Evolutionary conservation across 1,284 basidiomycete genomes (phyloP).

Genomic region (Singerocomus inundabilis): DNA sequence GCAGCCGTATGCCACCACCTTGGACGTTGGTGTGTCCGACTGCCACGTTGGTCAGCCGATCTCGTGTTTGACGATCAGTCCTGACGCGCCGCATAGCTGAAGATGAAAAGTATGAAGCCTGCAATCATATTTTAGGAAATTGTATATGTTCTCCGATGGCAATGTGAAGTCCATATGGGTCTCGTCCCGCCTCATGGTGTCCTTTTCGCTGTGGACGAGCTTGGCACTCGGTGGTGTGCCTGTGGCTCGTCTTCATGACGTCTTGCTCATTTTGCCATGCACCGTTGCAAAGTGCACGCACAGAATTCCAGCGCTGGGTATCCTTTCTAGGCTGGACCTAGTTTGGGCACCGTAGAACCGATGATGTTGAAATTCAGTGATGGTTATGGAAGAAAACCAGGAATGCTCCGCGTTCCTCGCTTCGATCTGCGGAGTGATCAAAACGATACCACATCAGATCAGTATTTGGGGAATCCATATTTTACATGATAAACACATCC

Average conservation of each 20-base stretch:
- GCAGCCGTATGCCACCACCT: conserved; percentile 7
- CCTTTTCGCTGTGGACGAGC: conserved; percentile 7
- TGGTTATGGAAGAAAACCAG: conserved; percentile 25
- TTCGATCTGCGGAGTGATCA: conserved; percentile 31
- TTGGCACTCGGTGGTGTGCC: not conserved
- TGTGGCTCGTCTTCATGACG: conserved; percentile 2
- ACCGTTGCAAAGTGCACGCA: not conserved
- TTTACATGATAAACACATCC: conserved; percentile 4
- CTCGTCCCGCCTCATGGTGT: conserved; percentile 17
- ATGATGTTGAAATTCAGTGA: conserved; percentile 27
- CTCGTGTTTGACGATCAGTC: conserved; percentile 9
- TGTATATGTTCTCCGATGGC: not conserved
- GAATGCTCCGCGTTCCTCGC: conserved; percentile 5
- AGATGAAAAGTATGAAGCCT: conserved; percentile 21
- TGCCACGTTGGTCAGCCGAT: conserved; percentile 19
- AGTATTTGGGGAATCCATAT: conserved; percentile 9
- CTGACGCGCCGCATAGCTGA: conserved; percentile 5
- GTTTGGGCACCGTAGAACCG: conserved; percentile 2
- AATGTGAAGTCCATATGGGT: conserved; percentile 6
- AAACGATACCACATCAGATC: conserved; percentile 18
- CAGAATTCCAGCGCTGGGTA: not conserved
- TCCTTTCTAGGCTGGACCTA: not conserved
- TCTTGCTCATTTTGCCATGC: not conserved
- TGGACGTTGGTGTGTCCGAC: conserved; percentile 8
- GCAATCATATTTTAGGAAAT: conserved; percentile 9